Evolutionary conservation across 2,329 filamentous ascomycete genomes (phyloP).

Genomic region (Cadophora sp.): DNA sequence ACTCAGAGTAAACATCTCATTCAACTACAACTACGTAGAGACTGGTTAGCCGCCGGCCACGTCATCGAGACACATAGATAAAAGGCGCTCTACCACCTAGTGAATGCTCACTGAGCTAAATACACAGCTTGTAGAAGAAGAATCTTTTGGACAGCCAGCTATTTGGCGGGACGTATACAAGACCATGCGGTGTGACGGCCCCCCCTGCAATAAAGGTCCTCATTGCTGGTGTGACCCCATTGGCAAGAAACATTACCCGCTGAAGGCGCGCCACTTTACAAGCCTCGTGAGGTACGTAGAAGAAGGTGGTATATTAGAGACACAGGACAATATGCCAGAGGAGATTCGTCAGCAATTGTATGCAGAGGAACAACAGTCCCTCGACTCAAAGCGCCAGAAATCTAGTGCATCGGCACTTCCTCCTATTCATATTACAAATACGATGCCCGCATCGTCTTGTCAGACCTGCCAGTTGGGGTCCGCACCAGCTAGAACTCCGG

Average conservation of each 20-base stretch:
- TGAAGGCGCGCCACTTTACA: neutral
- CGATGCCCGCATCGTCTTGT: neutral
- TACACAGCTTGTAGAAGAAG: neutral
- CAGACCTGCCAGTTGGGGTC: no score
- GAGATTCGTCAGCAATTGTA: conserved; percentile 26
- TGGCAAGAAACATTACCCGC: neutral
- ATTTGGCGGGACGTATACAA: neutral
- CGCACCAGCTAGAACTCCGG: no score
- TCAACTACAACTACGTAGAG: neutral
- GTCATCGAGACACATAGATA: neutral
- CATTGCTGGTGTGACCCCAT: neutral
- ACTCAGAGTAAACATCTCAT: neutral
- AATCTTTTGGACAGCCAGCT: neutral
- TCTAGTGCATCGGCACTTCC: neutral
- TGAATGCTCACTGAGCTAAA: neutral
- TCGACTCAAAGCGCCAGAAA: conserved; percentile 7
- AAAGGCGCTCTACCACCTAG: neutral
- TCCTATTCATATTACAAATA: conserved; percentile 22
- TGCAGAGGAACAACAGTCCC: conserved; percentile 30
- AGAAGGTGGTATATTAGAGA: conserved; percentile 20
- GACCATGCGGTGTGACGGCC: neutral
- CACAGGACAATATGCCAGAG: conserved; percentile 26
- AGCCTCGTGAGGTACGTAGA: neutral
- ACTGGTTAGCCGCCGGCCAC: neutral
- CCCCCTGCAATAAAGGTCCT: neutral